phyloP scores from a whole-genome alignment of 2,329 filamentous ascomycete species.

The Sporothrix dimorphospora region DNA sequence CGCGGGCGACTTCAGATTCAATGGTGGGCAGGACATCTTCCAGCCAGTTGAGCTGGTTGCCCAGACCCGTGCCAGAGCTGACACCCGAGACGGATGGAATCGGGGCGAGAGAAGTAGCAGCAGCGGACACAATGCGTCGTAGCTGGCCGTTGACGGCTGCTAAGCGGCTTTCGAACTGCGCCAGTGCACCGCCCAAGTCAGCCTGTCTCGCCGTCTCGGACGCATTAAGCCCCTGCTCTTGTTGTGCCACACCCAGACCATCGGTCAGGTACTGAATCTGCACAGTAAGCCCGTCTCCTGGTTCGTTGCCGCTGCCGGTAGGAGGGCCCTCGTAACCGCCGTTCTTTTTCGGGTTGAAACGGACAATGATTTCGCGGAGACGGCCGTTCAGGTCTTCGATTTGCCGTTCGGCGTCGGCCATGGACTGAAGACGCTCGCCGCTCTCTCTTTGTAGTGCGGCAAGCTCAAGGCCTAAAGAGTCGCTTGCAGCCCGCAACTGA shows the following conservation, averaged over 20 bases:
- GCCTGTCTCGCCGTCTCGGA: constrained; percentile 34
- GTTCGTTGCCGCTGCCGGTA: constrained; percentile 43
- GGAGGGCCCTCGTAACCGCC: constrained; percentile 51
- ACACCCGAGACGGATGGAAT: constrained; percentile 62
- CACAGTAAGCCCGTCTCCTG: constrained; percentile 52
- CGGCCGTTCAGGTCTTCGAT: constrained; percentile 69
- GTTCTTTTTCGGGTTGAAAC: constrained; percentile 61
- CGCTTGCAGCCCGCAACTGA: constrained; percentile 41
- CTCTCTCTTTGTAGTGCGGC: constrained; percentile 44
- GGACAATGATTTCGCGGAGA: constrained; percentile 67
- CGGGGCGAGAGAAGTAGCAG: constrained; percentile 50
- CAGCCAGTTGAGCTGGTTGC: constrained; percentile 71
- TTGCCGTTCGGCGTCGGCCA: constrained; percentile 65
- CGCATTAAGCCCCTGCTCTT: constrained; percentile 52
- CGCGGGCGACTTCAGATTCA: constrained; percentile 49
- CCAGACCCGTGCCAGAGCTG: constrained; percentile 58
- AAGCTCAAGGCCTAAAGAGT: constrained; percentile 43
- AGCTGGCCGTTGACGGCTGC: constrained; percentile 67
- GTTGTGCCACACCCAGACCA: constrained; percentile 62
- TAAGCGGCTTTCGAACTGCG: constrained; percentile 59
- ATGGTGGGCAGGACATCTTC: constrained; percentile 61
- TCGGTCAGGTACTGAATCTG: constrained; percentile 75
- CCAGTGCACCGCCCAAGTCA: constrained; percentile 37
- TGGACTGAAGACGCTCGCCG: constrained; percentile 50
- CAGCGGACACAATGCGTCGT: constrained; percentile 57